Conservation (phyloP, 768 basidiomycete species). For the Mycena filopes region DNA sequence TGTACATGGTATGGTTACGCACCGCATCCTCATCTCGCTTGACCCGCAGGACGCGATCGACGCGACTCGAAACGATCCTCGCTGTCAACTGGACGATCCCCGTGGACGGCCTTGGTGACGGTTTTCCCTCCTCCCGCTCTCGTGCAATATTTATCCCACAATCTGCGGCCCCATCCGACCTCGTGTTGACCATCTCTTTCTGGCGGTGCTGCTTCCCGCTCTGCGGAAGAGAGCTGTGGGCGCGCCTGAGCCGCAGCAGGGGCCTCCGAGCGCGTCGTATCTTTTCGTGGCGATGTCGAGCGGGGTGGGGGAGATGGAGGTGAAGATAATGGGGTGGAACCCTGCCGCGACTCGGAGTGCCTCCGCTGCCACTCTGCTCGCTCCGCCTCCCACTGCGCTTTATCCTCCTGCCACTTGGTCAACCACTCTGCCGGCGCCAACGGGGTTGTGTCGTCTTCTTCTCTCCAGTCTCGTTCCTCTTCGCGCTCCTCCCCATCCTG, state of each 20-base stretch:
- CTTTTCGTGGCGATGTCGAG: conserved; percentile 1
- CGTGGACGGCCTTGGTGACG: background rate
- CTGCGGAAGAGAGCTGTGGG: background rate
- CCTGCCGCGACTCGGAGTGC: background rate
- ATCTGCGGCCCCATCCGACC: conserved; percentile 15
- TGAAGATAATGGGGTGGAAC: background rate
- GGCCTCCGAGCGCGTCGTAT: background rate
- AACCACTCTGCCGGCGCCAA: conserved; percentile 23
- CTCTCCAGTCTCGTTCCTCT: background rate
- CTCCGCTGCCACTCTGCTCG: conserved; percentile 17
- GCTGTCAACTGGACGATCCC: background rate
- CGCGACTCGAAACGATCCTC: background rate
- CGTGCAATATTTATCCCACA: conserved; percentile 5
- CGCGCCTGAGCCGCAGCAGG: background rate
- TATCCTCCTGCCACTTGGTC: conserved; percentile 25
- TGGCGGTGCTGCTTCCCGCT: background rate
- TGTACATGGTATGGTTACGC: conserved; percentile 19
- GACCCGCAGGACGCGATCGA: conserved; percentile 4
- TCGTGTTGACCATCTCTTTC: background rate
- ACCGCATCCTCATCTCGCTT: conserved; percentile 21
- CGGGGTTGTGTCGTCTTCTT: conserved; percentile 21
- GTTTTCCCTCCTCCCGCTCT: background rate
- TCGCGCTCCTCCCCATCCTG: background rate
- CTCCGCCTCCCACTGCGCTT: conserved; percentile 18
- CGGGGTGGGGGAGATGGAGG: background rate